phyloP scores from a whole-genome alignment of 148 eudicot species.

The Persicaria tinctoria region DNA sequence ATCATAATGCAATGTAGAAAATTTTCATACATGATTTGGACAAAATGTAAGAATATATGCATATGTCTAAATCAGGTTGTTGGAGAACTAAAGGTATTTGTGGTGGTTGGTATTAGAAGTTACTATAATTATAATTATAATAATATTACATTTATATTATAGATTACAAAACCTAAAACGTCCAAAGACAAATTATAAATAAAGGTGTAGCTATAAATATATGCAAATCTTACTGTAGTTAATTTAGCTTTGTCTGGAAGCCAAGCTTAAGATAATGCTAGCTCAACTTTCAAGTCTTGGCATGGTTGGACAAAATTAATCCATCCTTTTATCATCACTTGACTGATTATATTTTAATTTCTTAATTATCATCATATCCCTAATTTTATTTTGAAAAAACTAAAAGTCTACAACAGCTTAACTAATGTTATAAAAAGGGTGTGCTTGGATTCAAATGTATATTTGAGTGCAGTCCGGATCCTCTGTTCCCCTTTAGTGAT shows the following conservation, averaged over 20 bases:
- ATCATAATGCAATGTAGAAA: background rate
- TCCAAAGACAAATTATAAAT: background rate
- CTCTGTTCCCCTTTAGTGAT: too few species aligned
- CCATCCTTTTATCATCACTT: background rate
- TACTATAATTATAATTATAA: background rate
- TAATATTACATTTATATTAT: background rate
- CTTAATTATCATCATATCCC: too few species aligned
- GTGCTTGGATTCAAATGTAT: too few species aligned
- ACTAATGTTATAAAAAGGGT: too few species aligned
- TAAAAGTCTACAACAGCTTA: too few species aligned
- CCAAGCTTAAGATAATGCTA: background rate
- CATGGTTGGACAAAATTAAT: background rate
- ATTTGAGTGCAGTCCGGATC: too few species aligned
- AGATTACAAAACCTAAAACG: background rate
- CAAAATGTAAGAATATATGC: background rate
- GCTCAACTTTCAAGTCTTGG: conserved; percentile 2
- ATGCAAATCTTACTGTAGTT: background rate
- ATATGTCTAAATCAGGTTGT: background rate
- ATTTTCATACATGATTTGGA: background rate
- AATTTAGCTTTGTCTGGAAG: conserved; percentile 7
- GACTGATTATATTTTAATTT: too few species aligned
- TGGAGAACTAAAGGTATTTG: background rate
- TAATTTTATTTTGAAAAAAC: too few species aligned
- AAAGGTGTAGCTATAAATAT: background rate
- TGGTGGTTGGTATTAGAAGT: background rate